Percentiles rank a stretch among this genome's conserved stretches.
phyloP scores from a whole-genome alignment of 176 grass and related monocot genomes.

The Chloris gayana region DNA sequence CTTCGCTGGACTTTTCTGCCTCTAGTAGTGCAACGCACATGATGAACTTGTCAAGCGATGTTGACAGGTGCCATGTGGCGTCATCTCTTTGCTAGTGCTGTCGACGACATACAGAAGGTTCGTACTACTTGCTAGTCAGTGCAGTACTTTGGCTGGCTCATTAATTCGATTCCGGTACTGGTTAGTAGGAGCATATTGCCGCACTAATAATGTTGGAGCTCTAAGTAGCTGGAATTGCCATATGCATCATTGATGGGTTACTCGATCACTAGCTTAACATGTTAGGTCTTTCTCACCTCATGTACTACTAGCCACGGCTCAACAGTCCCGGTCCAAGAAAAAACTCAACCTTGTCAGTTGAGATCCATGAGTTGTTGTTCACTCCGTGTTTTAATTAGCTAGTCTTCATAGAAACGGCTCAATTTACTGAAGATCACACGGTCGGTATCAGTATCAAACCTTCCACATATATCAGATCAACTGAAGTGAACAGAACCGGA shows the following conservation, averaged over 20 bases:
- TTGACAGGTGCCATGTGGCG: constrained; percentile 5
- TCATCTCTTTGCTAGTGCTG: not conserved
- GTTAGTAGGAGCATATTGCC: not conserved
- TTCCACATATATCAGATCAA: no score
- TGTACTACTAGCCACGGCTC: not conserved
- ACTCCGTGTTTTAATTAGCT: no score
- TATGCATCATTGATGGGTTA: not conserved
- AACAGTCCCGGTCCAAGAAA: not conserved
- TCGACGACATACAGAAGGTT: not conserved
- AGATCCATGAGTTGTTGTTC: not conserved
- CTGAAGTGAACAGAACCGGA: no score
- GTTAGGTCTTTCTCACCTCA: not conserved
- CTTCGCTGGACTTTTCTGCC: not conserved
- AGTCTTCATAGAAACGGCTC: no score
- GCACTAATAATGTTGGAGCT: not conserved
- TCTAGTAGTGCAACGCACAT: not conserved
- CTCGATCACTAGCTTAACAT: not conserved
- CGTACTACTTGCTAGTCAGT: not conserved
- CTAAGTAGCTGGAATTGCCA: constrained; percentile 5
- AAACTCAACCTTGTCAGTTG: not conserved
- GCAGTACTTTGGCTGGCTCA: not conserved
- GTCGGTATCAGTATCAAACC: no score
- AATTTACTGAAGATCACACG: no score
- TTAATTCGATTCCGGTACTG: not conserved
- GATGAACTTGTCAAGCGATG: not conserved